Base-by-base conservation (phyloP, 1,139 yeast species). In the Candida frijolesensis region DNA sequence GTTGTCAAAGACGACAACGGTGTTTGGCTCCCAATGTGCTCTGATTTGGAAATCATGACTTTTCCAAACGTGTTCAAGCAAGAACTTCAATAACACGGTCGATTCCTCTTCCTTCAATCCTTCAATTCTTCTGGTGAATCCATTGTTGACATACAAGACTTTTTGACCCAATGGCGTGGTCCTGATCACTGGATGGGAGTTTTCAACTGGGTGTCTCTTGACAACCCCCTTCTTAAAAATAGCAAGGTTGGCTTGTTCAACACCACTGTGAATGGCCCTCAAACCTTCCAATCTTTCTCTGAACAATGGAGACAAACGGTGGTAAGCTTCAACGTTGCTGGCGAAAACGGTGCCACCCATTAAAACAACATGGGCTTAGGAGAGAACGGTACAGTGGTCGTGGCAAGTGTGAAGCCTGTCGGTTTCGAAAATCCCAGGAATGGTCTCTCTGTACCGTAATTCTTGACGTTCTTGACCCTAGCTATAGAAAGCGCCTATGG, bases 341-440 rank as follows among this genome's bases (percentile, higher is more conserved):
- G 82, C 74, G 70, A 87, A 87, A 48, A 83, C 67, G n/a, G 94
- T 87, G 64, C 87, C 92, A 51, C 91, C 91, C n/a, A n/a, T n/a
- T n/a, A n/a, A n/a, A n/a, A n/a, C n/a, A n/a, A n/a, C n/a, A n/a
- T n/a, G n/a, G n/a, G n/a, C n/a, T n/a, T n/a, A n/a, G n/a, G n/a
- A n/a, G n/a, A n/a, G n/a, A n/a, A n/a, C n/a, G n/a, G n/a, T n/a
- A n/a, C 22, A 4, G 22, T 3, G 4, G 22, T 19, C 22, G 22
- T 19, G 22, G 22, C 22, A 3, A 4, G 22, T 19, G 22, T 19
- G 22, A 19, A 4, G 4, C 22, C 3, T 19, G 22, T 19, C 4
- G 22, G 22, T 19, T 3, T 19, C 22, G 22, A 4, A 3, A 4
- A 4, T 19, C 22, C 22, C 22, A 19, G 22, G 22, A 4, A 19